Conservation (phyloP, 2,329 filamentous ascomycete genomes). For the Coniochaeta sp. region DNA sequence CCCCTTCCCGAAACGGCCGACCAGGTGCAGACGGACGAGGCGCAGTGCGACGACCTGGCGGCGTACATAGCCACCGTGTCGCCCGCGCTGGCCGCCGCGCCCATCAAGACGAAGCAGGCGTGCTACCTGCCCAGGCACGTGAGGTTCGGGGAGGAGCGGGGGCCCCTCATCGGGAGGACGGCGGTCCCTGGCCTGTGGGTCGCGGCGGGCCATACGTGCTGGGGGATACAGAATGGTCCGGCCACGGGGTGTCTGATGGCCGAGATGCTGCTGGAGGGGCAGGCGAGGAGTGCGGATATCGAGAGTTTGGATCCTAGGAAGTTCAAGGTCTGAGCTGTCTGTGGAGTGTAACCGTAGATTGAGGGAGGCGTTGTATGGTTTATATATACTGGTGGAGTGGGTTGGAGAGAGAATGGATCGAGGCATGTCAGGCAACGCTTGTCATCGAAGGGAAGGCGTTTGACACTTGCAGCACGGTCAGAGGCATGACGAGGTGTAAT, state of each 20-base stretch:
- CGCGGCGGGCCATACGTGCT: conserved; percentile 90
- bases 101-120: conserved; percentile 71
- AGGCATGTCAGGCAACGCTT: too few relatives aligned
- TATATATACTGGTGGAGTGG: not conserved
- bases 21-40: conserved; percentile 66
- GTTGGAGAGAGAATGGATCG: too few relatives aligned
- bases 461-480: not conserved
- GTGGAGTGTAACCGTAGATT: too few relatives aligned
- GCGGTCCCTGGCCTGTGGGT: conserved; percentile 67
- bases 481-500: too few relatives aligned
- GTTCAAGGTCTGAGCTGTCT: conserved; percentile 46
- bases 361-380: too few relatives aligned
- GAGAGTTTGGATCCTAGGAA: conserved; percentile 59
- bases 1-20: conserved; percentile 71
- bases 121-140: conserved; percentile 85
- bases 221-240: conserved; percentile 95
- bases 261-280: conserved; percentile 69
- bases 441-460: not conserved
- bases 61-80: conserved; percentile 65
- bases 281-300: conserved; percentile 60
- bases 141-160: conserved; percentile 49
- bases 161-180: conserved; percentile 72
- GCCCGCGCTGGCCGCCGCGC: conserved; percentile 57
- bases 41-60: conserved; percentile 76
- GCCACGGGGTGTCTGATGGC: conserved; percentile 77